A percentile compares a stretch with the other conserved stretches of the same genome.
Conservation (phyloP, 306 rosid species). For the Ceratonia siliqua region DNA sequence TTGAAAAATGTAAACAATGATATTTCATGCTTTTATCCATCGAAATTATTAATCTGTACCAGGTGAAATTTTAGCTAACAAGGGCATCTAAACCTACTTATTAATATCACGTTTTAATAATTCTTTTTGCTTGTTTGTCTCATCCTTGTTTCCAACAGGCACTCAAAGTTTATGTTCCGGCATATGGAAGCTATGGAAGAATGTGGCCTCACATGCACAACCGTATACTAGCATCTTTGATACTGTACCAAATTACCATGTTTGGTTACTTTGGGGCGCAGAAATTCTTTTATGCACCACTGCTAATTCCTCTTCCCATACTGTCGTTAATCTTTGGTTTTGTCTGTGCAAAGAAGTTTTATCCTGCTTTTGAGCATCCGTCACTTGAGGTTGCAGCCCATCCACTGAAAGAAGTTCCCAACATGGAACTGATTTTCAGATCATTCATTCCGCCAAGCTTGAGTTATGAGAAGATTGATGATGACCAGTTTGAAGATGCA, state of each 20-base stretch:
- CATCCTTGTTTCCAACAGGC: slow-evolving; percentile 56
- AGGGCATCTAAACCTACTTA: background rate
- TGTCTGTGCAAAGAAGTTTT: slow-evolving; percentile 64
- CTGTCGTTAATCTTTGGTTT: slow-evolving; percentile 55
- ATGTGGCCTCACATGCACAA: slow-evolving; percentile 87
- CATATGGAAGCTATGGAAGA: slow-evolving; percentile 87
- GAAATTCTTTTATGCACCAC: slow-evolving; percentile 51
- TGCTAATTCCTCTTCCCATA: slow-evolving; percentile 67
- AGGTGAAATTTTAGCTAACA: background rate
- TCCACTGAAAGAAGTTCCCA: slow-evolving; percentile 58
- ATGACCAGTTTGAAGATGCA: slow-evolving; percentile 74
- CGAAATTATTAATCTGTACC: background rate
- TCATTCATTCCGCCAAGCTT: slow-evolving; percentile 77
- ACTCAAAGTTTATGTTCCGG: slow-evolving; percentile 86
- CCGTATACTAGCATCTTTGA: slow-evolving; percentile 73
- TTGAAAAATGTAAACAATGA: background rate
- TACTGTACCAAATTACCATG: slow-evolving; percentile 84
- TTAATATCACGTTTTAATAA: background rate
- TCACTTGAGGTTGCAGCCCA: slow-evolving; percentile 67
- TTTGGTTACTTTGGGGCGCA: slow-evolving; percentile 70
- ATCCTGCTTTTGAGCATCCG: slow-evolving; percentile 49
- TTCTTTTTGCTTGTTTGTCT: background rate
- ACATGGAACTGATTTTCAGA: slow-evolving; percentile 68
- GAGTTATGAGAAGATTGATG: slow-evolving; percentile 66
- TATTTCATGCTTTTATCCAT: background rate